phyloP scores from a whole-genome alignment of 202 grass and related monocot genomes.

The Zizania palustris region DNA sequence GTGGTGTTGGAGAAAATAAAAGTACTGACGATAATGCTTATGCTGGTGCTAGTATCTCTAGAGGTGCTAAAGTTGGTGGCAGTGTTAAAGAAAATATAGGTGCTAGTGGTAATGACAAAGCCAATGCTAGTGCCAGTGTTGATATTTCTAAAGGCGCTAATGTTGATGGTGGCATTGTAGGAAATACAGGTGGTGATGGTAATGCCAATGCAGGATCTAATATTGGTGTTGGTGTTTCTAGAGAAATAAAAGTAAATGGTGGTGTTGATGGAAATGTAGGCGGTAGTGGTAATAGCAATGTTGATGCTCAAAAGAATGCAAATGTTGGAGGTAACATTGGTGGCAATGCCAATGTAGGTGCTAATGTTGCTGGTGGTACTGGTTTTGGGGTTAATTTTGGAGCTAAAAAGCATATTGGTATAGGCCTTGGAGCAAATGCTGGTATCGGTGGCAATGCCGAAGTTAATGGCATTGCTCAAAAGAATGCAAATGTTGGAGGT shows the following conservation, averaged over 20 bases:
- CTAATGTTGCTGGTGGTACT: background rate
- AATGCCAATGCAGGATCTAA: background rate
- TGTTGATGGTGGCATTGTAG: background rate
- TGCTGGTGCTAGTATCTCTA: background rate
- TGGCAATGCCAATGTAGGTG: background rate
- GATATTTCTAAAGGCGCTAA: background rate
- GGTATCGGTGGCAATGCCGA: no score
- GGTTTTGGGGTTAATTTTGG: background rate
- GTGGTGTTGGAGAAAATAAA: background rate
- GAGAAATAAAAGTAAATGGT: background rate
- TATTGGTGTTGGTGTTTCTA: background rate
- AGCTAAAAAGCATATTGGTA: background rate
- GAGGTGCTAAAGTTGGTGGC: background rate
- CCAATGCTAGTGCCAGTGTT: background rate
- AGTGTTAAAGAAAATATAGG: background rate
- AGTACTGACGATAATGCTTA: background rate
- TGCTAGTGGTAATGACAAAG: background rate
- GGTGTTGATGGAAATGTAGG: background rate
- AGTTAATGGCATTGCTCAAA: no score
- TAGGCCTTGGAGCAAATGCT: no score
- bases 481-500: no score
- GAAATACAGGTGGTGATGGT: background rate
- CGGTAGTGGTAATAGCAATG: background rate
- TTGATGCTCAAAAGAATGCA: background rate
- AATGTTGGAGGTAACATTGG: no score